Evolutionary conservation across 352 stramenopile species (phyloP).

Genomic region (Phytophthora sp.): DNA sequence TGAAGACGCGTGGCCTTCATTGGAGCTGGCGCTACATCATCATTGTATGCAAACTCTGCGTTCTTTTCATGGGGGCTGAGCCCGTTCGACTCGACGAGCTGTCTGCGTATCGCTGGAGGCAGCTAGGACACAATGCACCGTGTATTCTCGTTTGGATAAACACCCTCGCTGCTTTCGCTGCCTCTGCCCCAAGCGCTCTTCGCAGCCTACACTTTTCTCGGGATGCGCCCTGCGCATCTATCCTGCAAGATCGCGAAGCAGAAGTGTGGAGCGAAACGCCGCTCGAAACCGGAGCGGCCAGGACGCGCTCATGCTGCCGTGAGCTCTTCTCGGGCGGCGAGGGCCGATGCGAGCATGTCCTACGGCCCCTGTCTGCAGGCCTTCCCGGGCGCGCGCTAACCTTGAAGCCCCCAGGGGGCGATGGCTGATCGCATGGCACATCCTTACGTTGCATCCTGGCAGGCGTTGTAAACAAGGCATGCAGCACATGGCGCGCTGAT

Average conservation of each 20-base stretch:
- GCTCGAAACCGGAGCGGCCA: no score
- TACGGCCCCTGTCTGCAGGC: conserved; percentile 2
- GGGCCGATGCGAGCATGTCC: neutral
- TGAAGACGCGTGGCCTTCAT: conserved; percentile 46
- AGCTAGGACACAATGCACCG: no score
- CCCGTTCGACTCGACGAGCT: conserved; percentile 59
- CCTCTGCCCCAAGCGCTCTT: no score
- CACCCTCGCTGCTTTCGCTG: no score
- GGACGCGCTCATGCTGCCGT: no score
- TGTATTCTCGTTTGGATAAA: no score
- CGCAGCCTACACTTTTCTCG: conserved; percentile 26
- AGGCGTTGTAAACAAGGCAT: conserved; percentile 20
- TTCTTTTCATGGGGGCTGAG: conserved; percentile 52
- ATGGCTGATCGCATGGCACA: conserved; percentile 9
- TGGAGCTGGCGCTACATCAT: conserved; percentile 65
- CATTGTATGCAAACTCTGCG: conserved; percentile 37
- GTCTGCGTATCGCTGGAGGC: conserved; percentile 54
- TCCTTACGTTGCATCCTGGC: conserved; percentile 21
- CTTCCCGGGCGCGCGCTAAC: neutral
- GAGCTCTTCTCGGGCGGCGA: neutral
- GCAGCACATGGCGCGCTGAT: no score
- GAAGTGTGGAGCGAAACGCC: conserved; percentile 4
- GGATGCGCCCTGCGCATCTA: conserved; percentile 20
- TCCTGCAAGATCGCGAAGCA: conserved; percentile 15
- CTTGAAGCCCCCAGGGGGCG: conserved; percentile 12